Evolutionary conservation across 176 grass and related monocot species (phyloP).

Genomic region (Elaeis guineensis): DNA sequence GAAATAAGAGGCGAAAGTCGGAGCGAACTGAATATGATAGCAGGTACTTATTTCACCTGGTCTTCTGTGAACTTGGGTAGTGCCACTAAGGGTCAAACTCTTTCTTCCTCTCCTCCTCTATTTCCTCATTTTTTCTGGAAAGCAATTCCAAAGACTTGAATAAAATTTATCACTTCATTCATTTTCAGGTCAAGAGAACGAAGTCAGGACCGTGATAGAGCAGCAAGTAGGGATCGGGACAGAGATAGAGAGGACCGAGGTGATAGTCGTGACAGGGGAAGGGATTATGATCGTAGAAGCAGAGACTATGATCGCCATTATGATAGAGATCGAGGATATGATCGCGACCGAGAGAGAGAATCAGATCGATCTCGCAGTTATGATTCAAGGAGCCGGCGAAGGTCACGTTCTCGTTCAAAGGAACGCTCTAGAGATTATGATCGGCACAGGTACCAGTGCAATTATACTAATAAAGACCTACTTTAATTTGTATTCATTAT

Average conservation of each 20-base stretch:
- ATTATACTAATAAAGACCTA: background rate
- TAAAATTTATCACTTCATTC: background rate
- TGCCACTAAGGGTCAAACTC: too few species aligned
- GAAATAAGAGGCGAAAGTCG: slow-evolving; percentile 13
- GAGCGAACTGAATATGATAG: slow-evolving; percentile 11
- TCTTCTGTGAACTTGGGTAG: too few species aligned
- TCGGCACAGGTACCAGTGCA: slow-evolving; percentile 2
- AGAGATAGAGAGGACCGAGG: background rate
- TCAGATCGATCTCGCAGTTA: background rate
- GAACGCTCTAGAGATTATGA: slow-evolving; percentile 14
- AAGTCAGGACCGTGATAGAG: background rate
- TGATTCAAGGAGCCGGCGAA: slow-evolving; percentile 7
- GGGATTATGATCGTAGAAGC: slow-evolving; percentile 11
- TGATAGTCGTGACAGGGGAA: slow-evolving; percentile 8
- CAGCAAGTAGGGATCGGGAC: slow-evolving; percentile 7
- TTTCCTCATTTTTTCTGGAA: background rate
- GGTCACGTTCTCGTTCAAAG: slow-evolving; percentile 15
- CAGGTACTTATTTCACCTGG: background rate
- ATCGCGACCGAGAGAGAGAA: slow-evolving; percentile 10
- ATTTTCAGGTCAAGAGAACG: slow-evolving; percentile 15
- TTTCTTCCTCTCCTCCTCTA: background rate
- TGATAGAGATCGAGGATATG: slow-evolving; percentile 6
- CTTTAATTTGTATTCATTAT: too few species aligned
- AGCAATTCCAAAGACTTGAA: background rate
- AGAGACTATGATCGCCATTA: slow-evolving; percentile 17